Evolutionary conservation across 305 asterid genomes (phyloP).

Genomic region (Withania somnifera): DNA sequence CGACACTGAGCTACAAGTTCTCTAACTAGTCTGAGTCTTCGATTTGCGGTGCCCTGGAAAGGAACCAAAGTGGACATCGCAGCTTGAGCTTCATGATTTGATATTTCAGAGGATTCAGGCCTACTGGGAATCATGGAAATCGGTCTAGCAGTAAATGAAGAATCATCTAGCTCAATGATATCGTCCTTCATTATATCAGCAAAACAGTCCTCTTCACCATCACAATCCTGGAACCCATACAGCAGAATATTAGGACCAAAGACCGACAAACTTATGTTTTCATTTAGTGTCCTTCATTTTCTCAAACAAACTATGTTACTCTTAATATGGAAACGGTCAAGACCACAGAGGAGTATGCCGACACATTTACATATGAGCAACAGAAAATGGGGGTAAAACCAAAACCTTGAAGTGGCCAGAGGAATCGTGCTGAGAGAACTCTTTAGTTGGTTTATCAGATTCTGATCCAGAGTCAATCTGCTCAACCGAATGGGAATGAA

Average conservation of each 20-base stretch:
- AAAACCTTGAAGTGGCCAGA: conserved; percentile 30
- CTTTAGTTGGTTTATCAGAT: conserved; percentile 25
- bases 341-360: neutral
- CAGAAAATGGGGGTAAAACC: neutral
- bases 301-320: no score
- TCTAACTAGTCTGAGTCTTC: conserved; percentile 38
- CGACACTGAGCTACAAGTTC: neutral
- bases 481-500: conserved; percentile 46
- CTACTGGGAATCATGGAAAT: neutral
- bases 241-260: neutral
- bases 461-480: conserved; percentile 35
- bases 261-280: neutral
- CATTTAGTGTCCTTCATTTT: no score
- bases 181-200: conserved; percentile 87
- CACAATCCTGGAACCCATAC: conserved; percentile 23
- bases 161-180: conserved; percentile 55
- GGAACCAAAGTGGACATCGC: conserved; percentile 9
- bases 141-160: conserved; percentile 14
- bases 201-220: conserved; percentile 58
- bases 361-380: neutral
- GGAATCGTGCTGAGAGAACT: conserved; percentile 15
- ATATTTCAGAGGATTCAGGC: neutral
- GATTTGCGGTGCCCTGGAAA: conserved; percentile 50
- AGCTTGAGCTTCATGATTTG: conserved; percentile 8
- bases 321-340: neutral